Evolutionary conservation across 1,284 basidiomycete genomes (phyloP).

Genomic region (Lentinula novae-zelandiae): DNA sequence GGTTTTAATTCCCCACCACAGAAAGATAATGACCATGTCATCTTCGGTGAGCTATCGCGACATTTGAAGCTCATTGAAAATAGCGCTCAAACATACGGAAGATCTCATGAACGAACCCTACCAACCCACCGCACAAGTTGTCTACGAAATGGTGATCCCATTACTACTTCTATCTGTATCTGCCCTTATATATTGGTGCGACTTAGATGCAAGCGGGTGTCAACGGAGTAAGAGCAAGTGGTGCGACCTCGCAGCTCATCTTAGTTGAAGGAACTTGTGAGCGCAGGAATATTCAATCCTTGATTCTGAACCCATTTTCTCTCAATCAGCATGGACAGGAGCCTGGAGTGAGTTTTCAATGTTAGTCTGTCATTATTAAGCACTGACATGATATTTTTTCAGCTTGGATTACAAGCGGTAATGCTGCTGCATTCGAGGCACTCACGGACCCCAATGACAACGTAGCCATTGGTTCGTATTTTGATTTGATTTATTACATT

Average conservation of each 20-base stretch:
- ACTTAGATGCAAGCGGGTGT: conserved; percentile 57
- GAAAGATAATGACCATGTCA: conserved; percentile 49
- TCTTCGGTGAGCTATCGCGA: conserved; percentile 38
- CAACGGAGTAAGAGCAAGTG: conserved; percentile 56
- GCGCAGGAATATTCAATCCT: conserved; percentile 17
- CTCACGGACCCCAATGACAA: conserved; percentile 62
- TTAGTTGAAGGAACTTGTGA: conserved; percentile 48
- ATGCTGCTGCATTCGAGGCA: conserved; percentile 45
- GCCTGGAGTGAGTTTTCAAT: conserved; percentile 40
- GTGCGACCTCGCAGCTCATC: conserved; percentile 55
- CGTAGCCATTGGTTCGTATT: conserved; percentile 45
- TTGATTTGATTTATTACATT: not conserved
- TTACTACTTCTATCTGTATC: not conserved
- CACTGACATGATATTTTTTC: not conserved
- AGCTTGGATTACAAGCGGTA: conserved; percentile 56
- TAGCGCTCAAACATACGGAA: conserved; percentile 13
- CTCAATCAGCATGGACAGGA: conserved; percentile 36
- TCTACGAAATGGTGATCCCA: conserved; percentile 38
- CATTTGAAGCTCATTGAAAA: not conserved
- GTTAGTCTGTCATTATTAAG: too few relatives aligned
- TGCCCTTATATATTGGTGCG: conserved; percentile 5
- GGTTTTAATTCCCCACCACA: conserved; percentile 18
- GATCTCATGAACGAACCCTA: conserved; percentile 64
- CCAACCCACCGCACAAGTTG: conserved; percentile 43
- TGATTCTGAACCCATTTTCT: conserved; percentile 21